Percentiles rank a stretch among this genome's conserved stretches.
These are phyloP conservation scores for Artemisia tridentata DNA, from an alignment of 129 eudicot genomes.

Conservation along the genomic window DNA sequence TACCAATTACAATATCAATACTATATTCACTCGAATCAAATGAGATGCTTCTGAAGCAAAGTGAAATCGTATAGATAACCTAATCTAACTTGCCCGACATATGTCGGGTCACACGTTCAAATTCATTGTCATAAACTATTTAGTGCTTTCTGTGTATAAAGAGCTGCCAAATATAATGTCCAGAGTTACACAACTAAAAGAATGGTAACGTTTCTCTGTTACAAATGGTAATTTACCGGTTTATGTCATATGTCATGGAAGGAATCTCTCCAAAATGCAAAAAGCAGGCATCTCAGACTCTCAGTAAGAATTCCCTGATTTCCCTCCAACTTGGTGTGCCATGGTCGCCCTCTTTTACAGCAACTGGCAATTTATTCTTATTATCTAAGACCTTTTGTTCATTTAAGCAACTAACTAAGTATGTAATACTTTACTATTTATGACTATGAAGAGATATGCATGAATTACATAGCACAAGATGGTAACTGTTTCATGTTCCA, in stretches of 20 bases:
- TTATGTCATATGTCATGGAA: no score
- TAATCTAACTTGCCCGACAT: not conserved
- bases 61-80: not conserved
- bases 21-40: not conserved
- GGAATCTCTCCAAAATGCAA: no score
- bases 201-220: no score
- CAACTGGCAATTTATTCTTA: no score
- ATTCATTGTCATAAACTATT: not conserved
- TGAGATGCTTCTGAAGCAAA: not conserved
- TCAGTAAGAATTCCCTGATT: no score
- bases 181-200: not conserved
- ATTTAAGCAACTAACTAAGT: slow-evolving; percentile 14
- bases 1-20: slow-evolving; percentile 9
- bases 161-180: not conserved
- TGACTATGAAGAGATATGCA: slow-evolving; percentile 8
- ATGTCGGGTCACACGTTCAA: not conserved
- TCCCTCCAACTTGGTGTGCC: no score
- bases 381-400: not conserved
- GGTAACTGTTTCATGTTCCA: not conserved
- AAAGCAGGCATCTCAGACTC: no score
- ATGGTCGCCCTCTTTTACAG: no score
- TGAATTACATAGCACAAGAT: not conserved
- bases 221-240: no score
- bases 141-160: not conserved
- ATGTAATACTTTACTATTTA: not conserved